phyloP scores from a whole-genome alignment of 192 early-diverging fungal species.

The Linnemannia schmuckeri region DNA sequence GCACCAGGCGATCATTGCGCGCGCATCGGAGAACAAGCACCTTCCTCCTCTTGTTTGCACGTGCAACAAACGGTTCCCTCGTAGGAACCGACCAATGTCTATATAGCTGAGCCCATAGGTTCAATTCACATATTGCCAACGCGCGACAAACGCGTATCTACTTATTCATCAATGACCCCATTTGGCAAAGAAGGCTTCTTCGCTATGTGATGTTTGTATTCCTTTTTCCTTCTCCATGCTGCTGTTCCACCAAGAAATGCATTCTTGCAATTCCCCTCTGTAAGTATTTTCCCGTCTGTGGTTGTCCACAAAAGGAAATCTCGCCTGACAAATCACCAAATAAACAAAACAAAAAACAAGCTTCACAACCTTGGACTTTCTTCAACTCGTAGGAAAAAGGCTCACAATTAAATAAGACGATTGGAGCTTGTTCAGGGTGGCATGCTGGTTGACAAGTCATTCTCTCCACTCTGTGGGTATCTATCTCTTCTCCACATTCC shows the following conservation, averaged over 20 bases:
- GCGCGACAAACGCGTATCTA: neutral
- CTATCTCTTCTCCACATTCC: neutral
- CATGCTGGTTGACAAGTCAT: neutral
- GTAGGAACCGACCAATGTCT: no score
- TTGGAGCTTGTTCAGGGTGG: neutral
- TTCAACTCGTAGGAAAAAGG: neutral
- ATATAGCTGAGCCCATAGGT: no score
- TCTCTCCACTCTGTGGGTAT: neutral
- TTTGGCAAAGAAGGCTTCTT: neutral
- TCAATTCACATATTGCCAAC: neutral
- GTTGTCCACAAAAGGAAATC: conserved; percentile 1
- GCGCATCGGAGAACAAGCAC: no score
- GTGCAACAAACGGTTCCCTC: no score
- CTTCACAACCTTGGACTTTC: neutral
- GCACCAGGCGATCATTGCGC: no score
- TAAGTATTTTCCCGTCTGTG: neutral
- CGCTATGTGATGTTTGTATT: no score
- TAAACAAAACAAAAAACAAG: neutral
- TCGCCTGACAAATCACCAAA: conserved; percentile 5
- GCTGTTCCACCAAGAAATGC: neutral
- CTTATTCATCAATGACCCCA: neutral
- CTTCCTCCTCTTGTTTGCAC: no score
- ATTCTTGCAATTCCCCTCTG: neutral
- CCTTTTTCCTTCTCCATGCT: neutral
- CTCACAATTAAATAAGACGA: neutral